Evolutionary conservation across 164 flowering plant genomes (phyloP).

Genomic region (Nymphaea colorata): DNA sequence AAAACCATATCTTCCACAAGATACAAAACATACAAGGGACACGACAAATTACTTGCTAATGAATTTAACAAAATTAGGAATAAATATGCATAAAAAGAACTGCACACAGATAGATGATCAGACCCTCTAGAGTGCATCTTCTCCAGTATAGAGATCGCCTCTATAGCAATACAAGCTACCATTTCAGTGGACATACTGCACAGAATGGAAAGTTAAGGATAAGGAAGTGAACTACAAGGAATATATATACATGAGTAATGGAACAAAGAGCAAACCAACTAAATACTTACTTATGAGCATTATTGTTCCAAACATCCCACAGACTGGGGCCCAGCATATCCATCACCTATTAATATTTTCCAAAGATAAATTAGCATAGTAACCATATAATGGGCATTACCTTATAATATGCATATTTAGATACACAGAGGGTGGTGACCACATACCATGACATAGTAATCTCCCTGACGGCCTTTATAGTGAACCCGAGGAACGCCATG

Average conservation of each 20-base stretch:
- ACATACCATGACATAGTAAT: constrained; percentile 68
- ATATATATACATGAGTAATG: neutral
- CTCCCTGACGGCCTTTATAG: constrained; percentile 82
- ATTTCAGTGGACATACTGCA: constrained; percentile 9
- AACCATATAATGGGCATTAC: neutral
- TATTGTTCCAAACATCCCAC: constrained; percentile 95
- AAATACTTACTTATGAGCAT: constrained; percentile 47
- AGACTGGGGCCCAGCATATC: constrained; percentile 97
- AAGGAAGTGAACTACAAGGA: neutral
- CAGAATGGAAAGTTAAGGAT: neutral
- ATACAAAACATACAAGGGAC: neutral
- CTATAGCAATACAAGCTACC: constrained; percentile 16
- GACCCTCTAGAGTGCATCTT: constrained; percentile 18
- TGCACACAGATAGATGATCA: constrained; percentile 4
- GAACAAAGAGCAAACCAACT: neutral
- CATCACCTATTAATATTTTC: constrained; percentile 55
- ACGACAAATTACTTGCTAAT: neutral
- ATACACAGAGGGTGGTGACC: neutral
- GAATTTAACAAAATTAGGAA: neutral
- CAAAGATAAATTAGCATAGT: neutral
- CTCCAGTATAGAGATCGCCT: constrained; percentile 14
- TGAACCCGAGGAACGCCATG: constrained; percentile 82
- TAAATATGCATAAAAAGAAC: neutral
- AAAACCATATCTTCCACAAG: too few species aligned
- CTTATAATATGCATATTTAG: neutral